Base-by-base conservation (phyloP, 345 rosid species). In the Firmiana major region DNA sequence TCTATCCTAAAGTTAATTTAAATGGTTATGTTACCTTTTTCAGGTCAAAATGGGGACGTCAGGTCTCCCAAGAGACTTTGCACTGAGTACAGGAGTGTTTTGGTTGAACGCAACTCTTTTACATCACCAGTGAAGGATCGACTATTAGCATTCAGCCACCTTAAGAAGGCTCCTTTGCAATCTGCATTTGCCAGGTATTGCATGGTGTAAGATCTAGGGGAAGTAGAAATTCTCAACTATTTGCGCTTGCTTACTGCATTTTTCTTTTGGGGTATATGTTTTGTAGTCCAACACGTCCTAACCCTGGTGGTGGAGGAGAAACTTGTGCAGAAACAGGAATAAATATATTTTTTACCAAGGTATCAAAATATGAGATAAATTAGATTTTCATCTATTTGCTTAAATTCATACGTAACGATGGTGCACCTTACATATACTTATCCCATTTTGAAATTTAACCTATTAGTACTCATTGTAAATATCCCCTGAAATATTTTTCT, bases 261-360 rank as follows among this genome's bases (percentile, higher is more conserved):
- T 69, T 73, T 79, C 12, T 28, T 17, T 17, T 53, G 22, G 53
- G 24, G 46, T 49, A 67, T 65, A 60, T 45, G 10, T 77, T 75
- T 49, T 74, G 73, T 87, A 96, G 99, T 86, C 99, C 99, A 31
- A 93, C 94, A 49, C 91, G 97, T 58, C 98, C 94, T 74, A 88
- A 83, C 82, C 99, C 98, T 6, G 97, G 97, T 80, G 93, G 99
- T 42, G 97, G 97, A 77, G 99, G 99, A 74, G 99, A 93, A 90
- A 96, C 99, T 69, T 96, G 97, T 79, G 99, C 98, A 26, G 99
- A 96, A 87, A 93, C 98, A 49, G 98, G 92, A 64, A 91, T 93
- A 79, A 90, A 79, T 83, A 86, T 96, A 72, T 93, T 93, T 85
- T 93, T 93, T 81, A 77, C 90, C 79, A 96, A 93, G 97, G 99